Evolutionary conservation across 306 rosid species (phyloP).

Genomic region (Datisca glomerata): DNA sequence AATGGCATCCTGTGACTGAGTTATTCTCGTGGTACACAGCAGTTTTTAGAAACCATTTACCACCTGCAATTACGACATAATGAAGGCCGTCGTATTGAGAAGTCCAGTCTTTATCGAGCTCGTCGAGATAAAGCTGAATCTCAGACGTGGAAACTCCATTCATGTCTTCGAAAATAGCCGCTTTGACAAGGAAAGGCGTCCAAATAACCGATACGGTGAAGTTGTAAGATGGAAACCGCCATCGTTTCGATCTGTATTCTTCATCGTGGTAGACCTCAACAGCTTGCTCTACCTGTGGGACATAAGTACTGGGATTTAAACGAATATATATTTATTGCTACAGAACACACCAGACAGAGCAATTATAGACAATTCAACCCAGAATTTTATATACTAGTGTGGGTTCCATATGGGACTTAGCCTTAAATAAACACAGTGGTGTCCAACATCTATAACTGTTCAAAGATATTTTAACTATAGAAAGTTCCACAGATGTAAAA

Average conservation of each 20-base stretch:
- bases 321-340: neutral
- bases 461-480: no score
- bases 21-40: slow-evolving; percentile 54
- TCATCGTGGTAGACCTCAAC: slow-evolving; percentile 70
- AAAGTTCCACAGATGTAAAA: no score
- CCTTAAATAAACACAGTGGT: neutral
- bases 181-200: slow-evolving; percentile 69
- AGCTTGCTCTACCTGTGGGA: slow-evolving; percentile 53
- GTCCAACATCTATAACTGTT: no score
- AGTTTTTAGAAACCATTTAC: slow-evolving; percentile 79
- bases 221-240: slow-evolving; percentile 67
- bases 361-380: neutral
- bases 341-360: no score
- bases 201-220: slow-evolving; percentile 68
- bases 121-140: slow-evolving; percentile 50
- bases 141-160: slow-evolving; percentile 63
- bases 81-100: slow-evolving; percentile 29
- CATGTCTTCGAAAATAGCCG: slow-evolving; percentile 56
- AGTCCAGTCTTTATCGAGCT: slow-evolving; percentile 47
- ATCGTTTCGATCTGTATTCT: slow-evolving; percentile 62
- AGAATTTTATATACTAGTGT: neutral
- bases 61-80: slow-evolving; percentile 41
- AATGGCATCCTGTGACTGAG: slow-evolving; percentile 43
- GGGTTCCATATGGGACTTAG: neutral
- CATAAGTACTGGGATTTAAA: slow-evolving; percentile 12